Evolutionary conservation across 2,329 filamentous ascomycete species (phyloP).

Genomic region (Dryadomyces quercus-mongolicae): DNA sequence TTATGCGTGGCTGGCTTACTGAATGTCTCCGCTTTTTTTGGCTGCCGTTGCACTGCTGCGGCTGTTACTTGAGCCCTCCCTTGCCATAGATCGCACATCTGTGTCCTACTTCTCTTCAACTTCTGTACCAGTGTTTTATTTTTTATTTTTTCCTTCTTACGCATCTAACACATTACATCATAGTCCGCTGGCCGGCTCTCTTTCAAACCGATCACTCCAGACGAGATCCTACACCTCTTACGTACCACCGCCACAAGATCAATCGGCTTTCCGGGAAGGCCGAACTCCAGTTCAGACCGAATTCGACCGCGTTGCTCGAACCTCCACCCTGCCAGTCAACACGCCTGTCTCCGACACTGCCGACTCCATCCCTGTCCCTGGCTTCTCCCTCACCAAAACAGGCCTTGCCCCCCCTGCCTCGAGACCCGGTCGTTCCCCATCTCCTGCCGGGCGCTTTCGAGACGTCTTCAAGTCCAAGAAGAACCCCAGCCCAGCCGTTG

Average conservation of each 20-base stretch:
- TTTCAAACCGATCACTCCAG: slow-evolving; percentile 51
- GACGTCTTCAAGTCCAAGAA: slow-evolving; percentile 56
- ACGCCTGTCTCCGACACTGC: slow-evolving; percentile 17
- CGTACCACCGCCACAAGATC: slow-evolving; percentile 52
- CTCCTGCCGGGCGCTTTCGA: slow-evolving; percentile 59
- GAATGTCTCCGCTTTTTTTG: neutral
- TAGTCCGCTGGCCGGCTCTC: slow-evolving; percentile 27
- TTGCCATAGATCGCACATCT: neutral
- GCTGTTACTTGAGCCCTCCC: neutral
- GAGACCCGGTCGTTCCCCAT: slow-evolving; percentile 42
- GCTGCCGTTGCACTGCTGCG: neutral
- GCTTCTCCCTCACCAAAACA: slow-evolving; percentile 21
- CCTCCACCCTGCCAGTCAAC: slow-evolving; percentile 21
- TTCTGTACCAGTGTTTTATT: neutral
- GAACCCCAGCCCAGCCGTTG: slow-evolving; percentile 23
- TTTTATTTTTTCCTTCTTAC: neutral
- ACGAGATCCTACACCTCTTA: slow-evolving; percentile 57
- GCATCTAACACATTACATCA: neutral
- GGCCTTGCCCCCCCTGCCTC: slow-evolving; percentile 29
- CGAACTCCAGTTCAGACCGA: slow-evolving; percentile 24
- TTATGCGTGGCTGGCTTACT: neutral
- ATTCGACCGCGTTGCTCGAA: slow-evolving; percentile 17
- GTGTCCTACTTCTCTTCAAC: neutral
- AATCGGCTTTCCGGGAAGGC: slow-evolving; percentile 30
- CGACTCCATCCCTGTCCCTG: slow-evolving; percentile 21